Base-by-base conservation (phyloP, 768 basidiomycete species). In the Hebeloma cylindrosporum region DNA sequence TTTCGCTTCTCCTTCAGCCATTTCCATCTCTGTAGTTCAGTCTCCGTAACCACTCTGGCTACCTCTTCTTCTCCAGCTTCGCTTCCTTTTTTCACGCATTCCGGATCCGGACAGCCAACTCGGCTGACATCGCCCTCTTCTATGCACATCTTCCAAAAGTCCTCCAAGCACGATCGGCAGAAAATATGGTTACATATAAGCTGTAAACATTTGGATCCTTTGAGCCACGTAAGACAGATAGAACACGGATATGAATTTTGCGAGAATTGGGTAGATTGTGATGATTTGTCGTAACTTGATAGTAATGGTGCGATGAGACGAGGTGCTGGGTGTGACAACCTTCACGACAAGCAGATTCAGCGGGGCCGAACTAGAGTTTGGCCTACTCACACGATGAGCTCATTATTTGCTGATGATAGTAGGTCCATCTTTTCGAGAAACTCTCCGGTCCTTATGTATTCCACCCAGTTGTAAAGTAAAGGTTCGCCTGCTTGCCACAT, bases 131-230 rank as follows among this genome's bases (percentile, higher is more conserved):
- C 82, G 5, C 93, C 93, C 59, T 94, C 91, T 36, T 66, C 68
- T 41, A 96, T 86, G 52, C 84, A 86, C 38, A 92, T 60, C 32
- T 75, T 73, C 92, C 92, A 96, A 60, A 88, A 93, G 40, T 86
- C 83, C 40, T 73, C 72, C 20, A 95, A 63, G 59, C 93, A 95
- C 6, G 75, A 62, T n/a, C 80, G 78, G 60, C 93, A 95, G 61
- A 93, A 94, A 9, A 93, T 76, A 61, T 94, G 93, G 1, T 65
- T 64, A 58, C 92, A 94, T 2, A 69, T 59, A 37, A 94, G 69
- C 50, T 78, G 73, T 11, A 93, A 56, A 60, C 91, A 93, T 52
- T 79, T 78, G 10, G 78, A 73, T 32, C 93, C 93, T 59, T 90
- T 93, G 46, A 80, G 66, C 10, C 78, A 75, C 26, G 77, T 74